Evolutionary conservation across 768 basidiomycete species (phyloP), one percentile per base, ranked within the genome.

Genomic region (Galerina sulciceps): DNA sequence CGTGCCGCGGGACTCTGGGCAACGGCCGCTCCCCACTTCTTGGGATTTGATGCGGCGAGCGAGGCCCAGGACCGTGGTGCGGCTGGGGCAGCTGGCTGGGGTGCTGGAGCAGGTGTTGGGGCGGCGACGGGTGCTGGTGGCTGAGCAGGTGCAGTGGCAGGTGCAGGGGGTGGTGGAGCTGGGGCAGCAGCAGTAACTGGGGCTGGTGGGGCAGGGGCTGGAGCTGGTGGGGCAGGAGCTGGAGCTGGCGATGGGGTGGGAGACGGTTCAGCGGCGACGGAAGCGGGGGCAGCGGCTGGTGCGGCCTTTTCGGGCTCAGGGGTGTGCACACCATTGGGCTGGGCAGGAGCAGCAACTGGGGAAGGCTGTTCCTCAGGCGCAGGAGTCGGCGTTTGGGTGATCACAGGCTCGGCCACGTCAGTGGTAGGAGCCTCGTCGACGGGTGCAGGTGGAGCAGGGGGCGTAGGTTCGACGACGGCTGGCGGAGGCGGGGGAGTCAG

Each of bases 31-130:
- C 93, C 93, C 95, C 94, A 96, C 71, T 90, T 92, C 69, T 87
- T 88, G 14, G 83, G 74, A 68, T 91, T 90, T 17, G 89, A 73
- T 40, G 95, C 94, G 45, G 95, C 95, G 44, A 97, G 85, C 56
- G 89, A 91, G 0, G 96, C 96, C 96, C 95, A 98, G 0, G 90
- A 90, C 70, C 91, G 90, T 14, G 91, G 93, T 17, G 79, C 81
- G 36, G 84, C 66, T 31, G 80, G 70, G n/a, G 77, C 67, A 9
- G 75, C 59, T 8, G 79, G 72, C 13, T 89, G 54, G 26, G 71
- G 67, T 40, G 80, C 63, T 8, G 61, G 58, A 10, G 76, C 60
- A 14, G 64, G 58, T 37, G 65, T 60, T 20, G 76, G 60, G 35
- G 73, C 68, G 56, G 76, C 65, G 5, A 76, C 67, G 36, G 79